Base-by-base conservation (phyloP, 345 rosid genomes). In the Eucalyptus decipiens region DNA sequence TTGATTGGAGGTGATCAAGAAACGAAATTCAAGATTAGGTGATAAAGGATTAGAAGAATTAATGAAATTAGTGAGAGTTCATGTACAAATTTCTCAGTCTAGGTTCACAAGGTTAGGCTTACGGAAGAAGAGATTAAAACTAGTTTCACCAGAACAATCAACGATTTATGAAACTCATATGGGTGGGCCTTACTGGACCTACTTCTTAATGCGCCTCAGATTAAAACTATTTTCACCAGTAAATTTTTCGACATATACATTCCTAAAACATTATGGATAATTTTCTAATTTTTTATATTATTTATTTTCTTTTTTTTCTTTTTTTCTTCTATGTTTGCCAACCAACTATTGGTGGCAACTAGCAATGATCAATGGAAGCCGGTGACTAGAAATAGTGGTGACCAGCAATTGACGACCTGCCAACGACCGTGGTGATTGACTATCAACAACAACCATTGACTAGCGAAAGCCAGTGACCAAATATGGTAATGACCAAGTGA, bases 271-370 rank as follows among this genome's bases (percentile, higher is more conserved):
- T 52, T 3, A 21, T 52, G 58, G 58, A 21, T 52, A 52, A 52
- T 52, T 19, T 51, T 52, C 0, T 52, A 52, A 52, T 52, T 52
- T 1, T 52, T 19, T 3, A 4, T 52, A 21, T 52, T 52, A 19
- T 52, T 19, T 52, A 52, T 3, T 52, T 52, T 52, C n/a, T 21
- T 11, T 1, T 52, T 52, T 52, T 52, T 21, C 2, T 8, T 52
- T 52, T 21, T 52, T 26, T 52, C 58, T 52, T 52, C 58, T 52
- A 52, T 21, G 26, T 52, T 1, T 52, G 0, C 10, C 24, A 52
- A 52, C 2, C 0, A 2, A 8, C 58, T 19, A 52, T 0, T 1
- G 2, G 11, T 0, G 2, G 1, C 1, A 0, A 52, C 5, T 3
- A 0, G 24, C 24, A 52, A 52, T 52, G 24, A 52, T 8, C 10